These are phyloP conservation scores for Hygrophila difformis DNA, from an alignment of 257 asterid genomes.

Conservation along the genomic window DNA sequence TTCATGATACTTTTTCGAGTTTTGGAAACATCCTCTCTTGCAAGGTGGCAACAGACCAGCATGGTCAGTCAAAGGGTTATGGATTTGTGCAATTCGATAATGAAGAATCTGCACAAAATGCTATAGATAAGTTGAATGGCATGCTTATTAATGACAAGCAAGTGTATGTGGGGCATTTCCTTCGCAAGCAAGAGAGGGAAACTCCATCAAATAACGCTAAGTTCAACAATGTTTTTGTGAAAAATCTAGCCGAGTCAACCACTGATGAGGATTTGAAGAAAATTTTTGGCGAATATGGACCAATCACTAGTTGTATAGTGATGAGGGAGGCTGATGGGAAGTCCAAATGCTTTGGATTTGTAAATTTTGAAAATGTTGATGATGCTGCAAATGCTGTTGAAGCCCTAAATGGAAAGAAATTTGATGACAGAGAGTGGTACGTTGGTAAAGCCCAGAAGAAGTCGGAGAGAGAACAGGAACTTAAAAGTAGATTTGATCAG, in stretches of 20 bases:
- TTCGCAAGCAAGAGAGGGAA: conserved; percentile 10
- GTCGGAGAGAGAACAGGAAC: conserved; percentile 12
- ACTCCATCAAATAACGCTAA: background rate
- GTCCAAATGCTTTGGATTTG: conserved; percentile 12
- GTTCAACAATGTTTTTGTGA: conserved; percentile 11
- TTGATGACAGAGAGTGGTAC: conserved; percentile 12
- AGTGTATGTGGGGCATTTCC: conserved; percentile 11
- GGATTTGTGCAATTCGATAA: conserved; percentile 7
- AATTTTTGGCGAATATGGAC: conserved; percentile 10
- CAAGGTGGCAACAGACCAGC: conserved; percentile 7
- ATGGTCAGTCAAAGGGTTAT: conserved; percentile 9
- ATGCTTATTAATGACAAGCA: conserved; percentile 13
- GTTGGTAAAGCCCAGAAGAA: conserved; percentile 13
- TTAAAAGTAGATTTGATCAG: conserved; percentile 7
- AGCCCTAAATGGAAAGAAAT: conserved; percentile 5
- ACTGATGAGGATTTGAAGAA: conserved; percentile 3
- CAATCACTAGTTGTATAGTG: conserved; percentile 8
- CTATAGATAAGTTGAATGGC: conserved; percentile 10
- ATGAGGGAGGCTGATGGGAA: conserved; percentile 13
- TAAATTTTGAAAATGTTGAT: conserved; percentile 12
- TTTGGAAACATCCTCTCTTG: conserved; percentile 14
- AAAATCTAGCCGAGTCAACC: conserved; percentile 7
- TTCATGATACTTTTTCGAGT: conserved; percentile 12
- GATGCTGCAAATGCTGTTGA: conserved; percentile 11
- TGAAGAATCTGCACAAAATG: conserved; percentile 6